Percentiles rank a stretch among this genome's conserved stretches.
Conservation (phyloP, 73 alveolate genomes). For the Paraurostyla sp. region DNA sequence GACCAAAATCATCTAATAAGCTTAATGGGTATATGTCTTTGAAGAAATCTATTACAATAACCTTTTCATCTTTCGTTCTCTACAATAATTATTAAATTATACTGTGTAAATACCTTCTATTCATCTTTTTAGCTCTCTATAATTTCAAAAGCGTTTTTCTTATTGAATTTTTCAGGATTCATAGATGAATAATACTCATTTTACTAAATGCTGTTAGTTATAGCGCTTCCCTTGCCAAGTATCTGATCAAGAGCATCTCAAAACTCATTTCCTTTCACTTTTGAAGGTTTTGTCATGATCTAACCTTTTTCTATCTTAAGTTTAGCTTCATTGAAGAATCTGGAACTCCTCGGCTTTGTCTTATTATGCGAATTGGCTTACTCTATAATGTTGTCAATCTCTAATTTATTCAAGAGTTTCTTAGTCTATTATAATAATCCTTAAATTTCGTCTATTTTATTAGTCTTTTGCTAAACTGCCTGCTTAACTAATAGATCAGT, state of each 20-base stretch:
- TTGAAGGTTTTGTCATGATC: neutral
- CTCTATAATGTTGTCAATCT: neutral
- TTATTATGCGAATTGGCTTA: neutral
- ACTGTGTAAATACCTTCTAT: neutral
- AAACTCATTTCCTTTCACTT: neutral
- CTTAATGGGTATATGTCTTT: constrained; percentile 31
- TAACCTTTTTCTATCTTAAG: neutral
- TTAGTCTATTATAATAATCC: neutral
- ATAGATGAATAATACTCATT: neutral
- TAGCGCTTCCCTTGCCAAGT: neutral
- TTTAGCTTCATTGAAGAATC: neutral
- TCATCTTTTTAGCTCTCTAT: neutral
- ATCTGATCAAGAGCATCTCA: neutral
- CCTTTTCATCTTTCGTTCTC: constrained; percentile 7
- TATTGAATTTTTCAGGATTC: constrained; percentile 45
- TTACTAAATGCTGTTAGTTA: neutral
- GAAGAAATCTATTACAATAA: neutral
- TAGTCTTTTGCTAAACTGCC: too few species aligned
- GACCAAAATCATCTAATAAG: neutral
- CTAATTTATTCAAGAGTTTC: neutral
- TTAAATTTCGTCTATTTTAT: too few species aligned
- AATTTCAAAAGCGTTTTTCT: neutral
- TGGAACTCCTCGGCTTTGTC: neutral
- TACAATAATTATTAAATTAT: neutral
- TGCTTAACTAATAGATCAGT: too few species aligned